Evolutionary conservation across 1,284 basidiomycete genomes (phyloP).

Genomic region (Cutaneotrichosporon mucoides): DNA sequence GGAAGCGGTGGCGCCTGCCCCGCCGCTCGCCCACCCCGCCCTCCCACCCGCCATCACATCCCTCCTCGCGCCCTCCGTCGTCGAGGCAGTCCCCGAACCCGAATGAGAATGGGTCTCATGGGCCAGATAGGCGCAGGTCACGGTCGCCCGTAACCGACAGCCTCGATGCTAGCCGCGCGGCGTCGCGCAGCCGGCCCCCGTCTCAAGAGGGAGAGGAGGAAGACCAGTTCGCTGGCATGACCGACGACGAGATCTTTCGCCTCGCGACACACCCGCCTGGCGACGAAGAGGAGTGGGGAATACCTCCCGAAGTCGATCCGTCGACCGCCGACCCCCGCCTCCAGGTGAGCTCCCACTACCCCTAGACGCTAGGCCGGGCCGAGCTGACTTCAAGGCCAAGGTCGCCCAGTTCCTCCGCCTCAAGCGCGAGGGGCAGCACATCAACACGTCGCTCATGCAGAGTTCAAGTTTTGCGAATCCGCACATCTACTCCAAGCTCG

Average conservation of each 20-base stretch:
- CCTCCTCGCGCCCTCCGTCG: too few relatives aligned
- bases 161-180: too few relatives aligned
- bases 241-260: conserved; percentile 12
- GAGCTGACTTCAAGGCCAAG: conserved; percentile 58
- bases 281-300: conserved; percentile 69
- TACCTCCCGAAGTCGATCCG: conserved; percentile 58
- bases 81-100: neutral
- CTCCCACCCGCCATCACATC: neutral
- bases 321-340: conserved; percentile 60
- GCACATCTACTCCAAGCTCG: conserved; percentile 81
- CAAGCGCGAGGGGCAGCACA: conserved; percentile 72
- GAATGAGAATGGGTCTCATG: neutral
- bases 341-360: conserved; percentile 53
- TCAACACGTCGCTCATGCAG: conserved; percentile 87
- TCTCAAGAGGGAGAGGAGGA: neutral
- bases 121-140: neutral
- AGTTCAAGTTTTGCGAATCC: conserved; percentile 91
- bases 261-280: conserved; percentile 47
- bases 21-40: neutral
- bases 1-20: neutral
- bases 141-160: neutral
- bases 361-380: neutral
- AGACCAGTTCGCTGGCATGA: conserved; percentile 6
- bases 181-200: too few relatives aligned
- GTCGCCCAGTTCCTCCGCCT: conserved; percentile 68